Conservation (phyloP, 192 early-diverging fungal genomes). For the Spizellomyces sp. region DNA sequence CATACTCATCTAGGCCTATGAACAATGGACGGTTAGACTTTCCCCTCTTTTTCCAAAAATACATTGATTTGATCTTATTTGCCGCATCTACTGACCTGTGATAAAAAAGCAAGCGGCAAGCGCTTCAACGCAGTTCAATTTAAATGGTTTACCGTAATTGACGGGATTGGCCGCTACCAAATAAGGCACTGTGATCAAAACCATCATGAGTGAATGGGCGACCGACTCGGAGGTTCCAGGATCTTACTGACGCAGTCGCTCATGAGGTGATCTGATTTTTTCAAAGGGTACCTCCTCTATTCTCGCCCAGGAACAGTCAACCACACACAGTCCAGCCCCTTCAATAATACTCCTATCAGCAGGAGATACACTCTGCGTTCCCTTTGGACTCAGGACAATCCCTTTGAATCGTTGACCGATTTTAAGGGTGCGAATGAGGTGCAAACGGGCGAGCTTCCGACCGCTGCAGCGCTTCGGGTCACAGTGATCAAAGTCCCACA, state of each 20-base stretch:
- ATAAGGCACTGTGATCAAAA: conserved; percentile 72
- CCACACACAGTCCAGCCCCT: conserved; percentile 81
- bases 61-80: no score
- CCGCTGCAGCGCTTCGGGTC: conserved; percentile 98
- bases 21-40: conserved; percentile 1
- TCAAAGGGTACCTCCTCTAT: conserved; percentile 93
- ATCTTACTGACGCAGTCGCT: conserved; percentile 71
- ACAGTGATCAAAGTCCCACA: conserved; percentile 94
- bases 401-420: conserved; percentile 87
- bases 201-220: background rate
- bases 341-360: conserved; percentile 79
- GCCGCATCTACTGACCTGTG: conserved; percentile 47
- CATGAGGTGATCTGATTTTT: conserved; percentile 79
- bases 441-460: conserved; percentile 80
- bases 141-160: conserved; percentile 96
- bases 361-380: conserved; percentile 83
- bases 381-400: conserved; percentile 80
- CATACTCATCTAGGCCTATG: conserved; percentile 58
- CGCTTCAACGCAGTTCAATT: conserved; percentile 97
- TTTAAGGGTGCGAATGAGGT: conserved; percentile 77
- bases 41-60: no score
- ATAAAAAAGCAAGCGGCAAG: conserved; percentile 94
- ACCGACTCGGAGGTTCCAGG: background rate
- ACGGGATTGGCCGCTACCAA: conserved; percentile 95
- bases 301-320: conserved; percentile 98